Evolutionary conservation across 768 basidiomycete species (phyloP).

Genomic region (Fistulinella prunicolor): DNA sequence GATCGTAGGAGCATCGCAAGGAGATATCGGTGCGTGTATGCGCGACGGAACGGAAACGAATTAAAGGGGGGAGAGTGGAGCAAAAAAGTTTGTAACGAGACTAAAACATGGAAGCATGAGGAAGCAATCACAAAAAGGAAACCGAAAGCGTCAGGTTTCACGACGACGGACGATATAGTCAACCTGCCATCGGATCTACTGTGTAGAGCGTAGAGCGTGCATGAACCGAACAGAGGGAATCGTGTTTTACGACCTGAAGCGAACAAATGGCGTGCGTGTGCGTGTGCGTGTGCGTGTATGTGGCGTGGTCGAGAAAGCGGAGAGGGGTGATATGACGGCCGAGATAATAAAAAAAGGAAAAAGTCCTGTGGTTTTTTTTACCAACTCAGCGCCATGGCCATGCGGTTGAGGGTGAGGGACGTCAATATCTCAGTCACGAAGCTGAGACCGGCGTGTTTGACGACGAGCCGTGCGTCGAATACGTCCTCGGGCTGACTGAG

Average conservation of each 20-base stretch:
- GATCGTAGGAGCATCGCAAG: conserved; percentile 1
- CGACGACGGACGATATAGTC: conserved; percentile 5
- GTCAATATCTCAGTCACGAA: conserved; percentile 77
- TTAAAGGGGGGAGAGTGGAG: not conserved
- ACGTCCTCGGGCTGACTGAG: conserved; percentile 53
- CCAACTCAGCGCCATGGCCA: conserved; percentile 64
- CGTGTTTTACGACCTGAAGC: not conserved
- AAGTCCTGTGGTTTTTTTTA: conserved; percentile 1
- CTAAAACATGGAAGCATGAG: conserved; percentile 14
- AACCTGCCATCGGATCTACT: conserved; percentile 4
- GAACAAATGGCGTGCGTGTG: conserved; percentile 2
- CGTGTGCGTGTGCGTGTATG: not conserved
- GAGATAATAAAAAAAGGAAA: not conserved
- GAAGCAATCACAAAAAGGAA: conserved; percentile 2
- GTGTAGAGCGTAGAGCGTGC: not conserved
- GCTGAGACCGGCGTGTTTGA: conserved; percentile 55
- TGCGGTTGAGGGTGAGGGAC: conserved; percentile 70
- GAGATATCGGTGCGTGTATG: not conserved
- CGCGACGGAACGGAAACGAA: not conserved
- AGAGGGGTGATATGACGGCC: conserved; percentile 2
- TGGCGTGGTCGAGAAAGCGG: conserved; percentile 2
- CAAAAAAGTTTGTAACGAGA: conserved; percentile 2
- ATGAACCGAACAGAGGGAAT: not conserved
- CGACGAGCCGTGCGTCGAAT: conserved; percentile 56
- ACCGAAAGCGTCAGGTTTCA: conserved; percentile 17